Evolutionary conservation across 345 rosid genomes (phyloP).

Genomic region (Brassica cretica): DNA sequence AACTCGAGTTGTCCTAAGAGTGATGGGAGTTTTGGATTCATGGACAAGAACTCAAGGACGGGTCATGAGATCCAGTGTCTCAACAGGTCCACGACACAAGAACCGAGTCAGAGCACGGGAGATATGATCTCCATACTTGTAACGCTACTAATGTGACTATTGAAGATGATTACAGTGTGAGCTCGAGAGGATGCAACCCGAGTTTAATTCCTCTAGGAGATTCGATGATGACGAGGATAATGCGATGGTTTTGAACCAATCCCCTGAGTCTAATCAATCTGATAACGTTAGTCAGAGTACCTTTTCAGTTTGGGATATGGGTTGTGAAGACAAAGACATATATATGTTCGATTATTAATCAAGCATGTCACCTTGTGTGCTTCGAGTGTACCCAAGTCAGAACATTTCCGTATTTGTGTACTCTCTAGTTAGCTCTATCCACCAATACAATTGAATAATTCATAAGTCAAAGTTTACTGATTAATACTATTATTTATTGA

Average conservation of each 20-base stretch:
- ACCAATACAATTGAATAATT: background rate
- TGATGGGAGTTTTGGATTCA: slow-evolving; percentile 38
- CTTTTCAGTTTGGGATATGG: slow-evolving; percentile 41
- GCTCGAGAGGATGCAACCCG: slow-evolving; percentile 25
- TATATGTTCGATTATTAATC: slow-evolving; percentile 6
- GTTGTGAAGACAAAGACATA: slow-evolving; percentile 29
- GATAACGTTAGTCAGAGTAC: slow-evolving; percentile 6
- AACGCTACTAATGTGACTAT: slow-evolving; percentile 26
- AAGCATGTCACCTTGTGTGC: background rate
- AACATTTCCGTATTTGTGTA: slow-evolving; percentile 10
- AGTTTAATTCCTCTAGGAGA: slow-evolving; percentile 27
- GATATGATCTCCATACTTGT: slow-evolving; percentile 1
- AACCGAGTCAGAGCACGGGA: slow-evolving; percentile 27
- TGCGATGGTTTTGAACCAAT: slow-evolving; percentile 19
- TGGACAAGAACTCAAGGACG: slow-evolving; percentile 46
- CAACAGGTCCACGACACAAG: slow-evolving; percentile 42
- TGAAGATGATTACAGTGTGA: slow-evolving; percentile 17
- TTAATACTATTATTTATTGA: background rate
- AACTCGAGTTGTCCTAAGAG: slow-evolving; percentile 39
- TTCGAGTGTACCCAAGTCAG: background rate
- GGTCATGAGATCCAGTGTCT: slow-evolving; percentile 43
- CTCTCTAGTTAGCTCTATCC: background rate
- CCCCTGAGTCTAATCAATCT: background rate
- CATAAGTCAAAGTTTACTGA: background rate
- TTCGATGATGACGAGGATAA: slow-evolving; percentile 29